phyloP scores from a whole-genome alignment of 305 asterid genomes.

The Solanum hybrid region DNA sequence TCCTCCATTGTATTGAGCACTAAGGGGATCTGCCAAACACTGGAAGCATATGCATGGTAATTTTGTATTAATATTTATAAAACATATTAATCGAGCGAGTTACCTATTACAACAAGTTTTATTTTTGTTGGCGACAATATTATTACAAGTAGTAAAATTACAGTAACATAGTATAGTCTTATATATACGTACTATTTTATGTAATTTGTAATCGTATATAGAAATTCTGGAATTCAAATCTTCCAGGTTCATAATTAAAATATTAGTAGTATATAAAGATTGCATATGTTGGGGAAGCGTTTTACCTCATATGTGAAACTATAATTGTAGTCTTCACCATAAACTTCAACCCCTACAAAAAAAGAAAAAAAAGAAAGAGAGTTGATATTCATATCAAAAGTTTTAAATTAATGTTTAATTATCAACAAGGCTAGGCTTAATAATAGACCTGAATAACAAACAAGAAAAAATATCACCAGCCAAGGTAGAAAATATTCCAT shows the following conservation, averaged over 20 bases:
- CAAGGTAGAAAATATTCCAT: not conserved
- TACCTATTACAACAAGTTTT: not conserved
- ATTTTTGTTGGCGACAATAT: not conserved
- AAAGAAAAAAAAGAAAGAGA: not conserved
- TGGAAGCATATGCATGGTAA: not conserved
- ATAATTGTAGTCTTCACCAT: conserved; percentile 22
- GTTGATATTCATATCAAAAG: not conserved
- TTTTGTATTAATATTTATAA: not conserved
- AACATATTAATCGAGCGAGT: not conserved
- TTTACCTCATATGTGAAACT: conserved; percentile 21
- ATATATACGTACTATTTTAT: not conserved
- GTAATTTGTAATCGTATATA: not conserved
- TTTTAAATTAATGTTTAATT: not conserved
- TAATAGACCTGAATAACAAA: conserved; percentile 3
- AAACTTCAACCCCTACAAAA: conserved; percentile 10
- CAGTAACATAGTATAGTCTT: not conserved
- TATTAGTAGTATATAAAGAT: not conserved
- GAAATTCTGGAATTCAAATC: not conserved
- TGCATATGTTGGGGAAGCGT: not conserved
- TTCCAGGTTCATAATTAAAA: not conserved
- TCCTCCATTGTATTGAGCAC: conserved; percentile 45
- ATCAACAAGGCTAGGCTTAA: not conserved
- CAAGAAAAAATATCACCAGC: not conserved
- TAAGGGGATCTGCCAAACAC: conserved; percentile 33
- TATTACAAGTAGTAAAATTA: rapidly evolving